phyloP scores from a whole-genome alignment of 2,329 filamentous ascomycete species.

The Aspergillus hiratsukae region DNA sequence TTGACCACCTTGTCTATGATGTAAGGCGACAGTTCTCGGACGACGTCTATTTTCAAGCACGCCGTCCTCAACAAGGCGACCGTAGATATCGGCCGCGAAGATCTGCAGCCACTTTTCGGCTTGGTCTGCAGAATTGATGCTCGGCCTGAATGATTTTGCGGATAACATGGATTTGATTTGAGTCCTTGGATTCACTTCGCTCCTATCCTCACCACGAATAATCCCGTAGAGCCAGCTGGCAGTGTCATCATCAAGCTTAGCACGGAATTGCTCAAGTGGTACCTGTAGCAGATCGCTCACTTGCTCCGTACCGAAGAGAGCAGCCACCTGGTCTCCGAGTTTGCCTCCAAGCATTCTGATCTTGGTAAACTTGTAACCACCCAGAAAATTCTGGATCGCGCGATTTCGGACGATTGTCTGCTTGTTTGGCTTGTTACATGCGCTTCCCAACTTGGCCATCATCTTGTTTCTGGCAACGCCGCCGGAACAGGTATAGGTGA shows the following conservation, averaged over 20 bases:
- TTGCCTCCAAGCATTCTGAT: slow-evolving; percentile 95
- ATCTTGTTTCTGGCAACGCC: slow-evolving; percentile 91
- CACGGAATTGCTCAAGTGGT: slow-evolving; percentile 69
- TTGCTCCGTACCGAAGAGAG: slow-evolving; percentile 74
- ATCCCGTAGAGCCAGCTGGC: slow-evolving; percentile 80
- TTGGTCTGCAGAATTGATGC: slow-evolving; percentile 72
- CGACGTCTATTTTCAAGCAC: slow-evolving; percentile 81
- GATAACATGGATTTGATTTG: slow-evolving; percentile 98
- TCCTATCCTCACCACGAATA: slow-evolving; percentile 78
- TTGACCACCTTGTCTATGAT: slow-evolving; percentile 71
- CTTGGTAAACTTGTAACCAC: slow-evolving; percentile 86
- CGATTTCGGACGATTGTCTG: slow-evolving; percentile 92
- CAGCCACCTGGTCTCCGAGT: slow-evolving; percentile 77
- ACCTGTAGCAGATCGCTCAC: slow-evolving; percentile 71
- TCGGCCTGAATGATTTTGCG: slow-evolving; percentile 88
- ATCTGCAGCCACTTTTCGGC: slow-evolving; percentile 83
- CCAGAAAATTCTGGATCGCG: slow-evolving; percentile 73
- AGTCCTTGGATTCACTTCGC: slow-evolving; percentile 83
- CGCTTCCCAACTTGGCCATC: slow-evolving; percentile 88
- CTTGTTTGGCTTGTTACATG: slow-evolving; percentile 85
- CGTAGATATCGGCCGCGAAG: slow-evolving; percentile 86
- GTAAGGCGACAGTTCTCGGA: slow-evolving; percentile 79
- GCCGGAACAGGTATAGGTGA: slow-evolving; percentile 88
- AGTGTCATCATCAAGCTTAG: slow-evolving; percentile 75
- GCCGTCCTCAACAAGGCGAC: slow-evolving; percentile 83